Evolutionary conservation across 306 rosid genomes (phyloP).

Genomic region (Dryas alaskensis): DNA sequence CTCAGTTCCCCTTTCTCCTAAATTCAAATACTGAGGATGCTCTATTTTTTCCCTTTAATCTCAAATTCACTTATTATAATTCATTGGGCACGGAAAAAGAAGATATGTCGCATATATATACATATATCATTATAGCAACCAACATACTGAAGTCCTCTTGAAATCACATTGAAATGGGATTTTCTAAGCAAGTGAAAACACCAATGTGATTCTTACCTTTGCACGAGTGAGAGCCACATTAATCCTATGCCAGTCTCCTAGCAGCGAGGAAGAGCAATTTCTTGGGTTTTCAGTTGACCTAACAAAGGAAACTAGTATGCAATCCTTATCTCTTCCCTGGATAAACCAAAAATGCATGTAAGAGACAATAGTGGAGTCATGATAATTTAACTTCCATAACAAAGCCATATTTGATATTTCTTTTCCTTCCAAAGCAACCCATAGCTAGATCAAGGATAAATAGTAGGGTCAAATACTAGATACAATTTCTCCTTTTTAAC

Average conservation of each 20-base stretch:
- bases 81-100: neutral
- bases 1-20: neutral
- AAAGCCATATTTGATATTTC: neutral
- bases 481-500: too few relatives aligned
- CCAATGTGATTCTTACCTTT: conserved; percentile 44
- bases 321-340: conserved; percentile 96
- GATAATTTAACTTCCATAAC: conserved; percentile 1
- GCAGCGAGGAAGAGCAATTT: conserved; percentile 65
- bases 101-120: neutral
- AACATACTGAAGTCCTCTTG: neutral
- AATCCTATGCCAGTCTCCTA: conserved; percentile 96
- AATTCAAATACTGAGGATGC: neutral
- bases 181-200: neutral
- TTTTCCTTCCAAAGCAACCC: neutral
- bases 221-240: conserved; percentile 96
- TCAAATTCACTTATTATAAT: neutral
- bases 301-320: conserved; percentile 84
- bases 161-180: neutral
- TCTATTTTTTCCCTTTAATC: neutral
- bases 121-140: neutral
- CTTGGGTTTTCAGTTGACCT: conserved; percentile 76
- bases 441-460: neutral
- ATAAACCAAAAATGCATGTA: neutral
- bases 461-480: too few relatives aligned
- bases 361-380: conserved; percentile 6